Base-by-base conservation (phyloP, 768 basidiomycete genomes). In the Mycena latifolia region DNA sequence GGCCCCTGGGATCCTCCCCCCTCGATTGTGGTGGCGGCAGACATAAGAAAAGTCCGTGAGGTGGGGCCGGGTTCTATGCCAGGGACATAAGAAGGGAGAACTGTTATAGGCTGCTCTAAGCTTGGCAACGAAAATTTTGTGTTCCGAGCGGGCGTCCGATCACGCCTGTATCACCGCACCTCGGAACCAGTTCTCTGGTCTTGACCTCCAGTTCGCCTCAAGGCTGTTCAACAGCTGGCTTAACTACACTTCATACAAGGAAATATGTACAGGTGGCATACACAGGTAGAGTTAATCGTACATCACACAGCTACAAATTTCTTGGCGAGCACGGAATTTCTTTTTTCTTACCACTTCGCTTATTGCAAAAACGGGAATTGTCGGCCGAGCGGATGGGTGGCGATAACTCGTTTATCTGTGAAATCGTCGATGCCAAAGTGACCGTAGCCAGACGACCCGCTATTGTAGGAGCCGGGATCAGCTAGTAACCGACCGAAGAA, bases 391-490 rank as follows among this genome's bases (percentile, higher is more conserved):
- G 85, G 81, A 65, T 87, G 83, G 0, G 80, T 75, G 12, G 84
- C 77, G 43, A 82, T 75, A 14, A 82, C 76, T 29, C 85, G 75
- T 58, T 77, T 78, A 61, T 86, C 70, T 61, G 87, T 84, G 27
- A 88, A 68, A 5, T 86, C 76, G 7, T 86, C 82, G 20, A 88
- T 74, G 50, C 83, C 81, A 68, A 87, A 88, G 27, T 84, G 76
- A 85, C 86, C 86, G 67, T 86, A 88, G 0, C 85, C 87, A 43
- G 83, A 83, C 29, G 78, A 66, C 17, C 83, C 83, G 31, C 43
- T 37, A 41, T 24, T 4, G 24, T 8, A 63, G 65, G 18, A 28
- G 79, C 12, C 11, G 22, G 6, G 45, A 71, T 5, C 85, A 86
- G 66, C 88, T 88, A 70, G 88, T 81, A 7, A 14, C 33, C 22